Conservation (phyloP, 495 filamentous ascomycete genomes). For the Lophiotrema nucula region DNA sequence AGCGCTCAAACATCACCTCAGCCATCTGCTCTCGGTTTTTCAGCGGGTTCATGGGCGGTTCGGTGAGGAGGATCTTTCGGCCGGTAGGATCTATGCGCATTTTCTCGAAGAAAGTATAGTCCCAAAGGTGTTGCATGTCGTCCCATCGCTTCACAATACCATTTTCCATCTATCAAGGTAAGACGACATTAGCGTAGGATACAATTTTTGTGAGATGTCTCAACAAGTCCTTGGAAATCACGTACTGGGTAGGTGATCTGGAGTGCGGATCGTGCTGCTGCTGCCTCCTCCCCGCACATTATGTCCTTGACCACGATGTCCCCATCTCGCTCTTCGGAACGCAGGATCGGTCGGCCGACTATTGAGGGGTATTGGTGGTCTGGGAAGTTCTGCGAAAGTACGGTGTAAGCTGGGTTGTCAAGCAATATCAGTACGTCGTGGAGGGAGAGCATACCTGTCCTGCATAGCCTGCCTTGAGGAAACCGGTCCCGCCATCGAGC, state of each 20-base stretch:
- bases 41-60: slow-evolving; percentile 96
- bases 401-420: not conserved
- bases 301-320: slow-evolving; percentile 95
- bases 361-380: slow-evolving; percentile 98
- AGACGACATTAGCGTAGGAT: slow-evolving; percentile 26
- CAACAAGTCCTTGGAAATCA: slow-evolving; percentile 19
- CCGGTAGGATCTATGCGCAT: slow-evolving; percentile 87
- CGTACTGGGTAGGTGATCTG: slow-evolving; percentile 93
- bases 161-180: slow-evolving; percentile 80
- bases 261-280: slow-evolving; percentile 90
- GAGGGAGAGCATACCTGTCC: slow-evolving; percentile 59
- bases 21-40: slow-evolving; percentile 96
- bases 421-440: too few species aligned
- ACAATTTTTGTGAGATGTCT: slow-evolving; percentile 8
- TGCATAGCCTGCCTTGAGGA: slow-evolving; percentile 99
- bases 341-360: slow-evolving; percentile 95
- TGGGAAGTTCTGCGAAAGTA: slow-evolving; percentile 76
- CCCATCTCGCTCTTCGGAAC: slow-evolving; percentile 79
- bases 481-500: slow-evolving; percentile 99
- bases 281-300: slow-evolving; percentile 99
- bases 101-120: slow-evolving; percentile 97
- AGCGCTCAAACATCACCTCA: slow-evolving; percentile 97
- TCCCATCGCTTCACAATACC: slow-evolving; percentile 99
- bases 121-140: slow-evolving; percentile 99
- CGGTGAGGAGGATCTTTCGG: slow-evolving; percentile 96